Evolutionary conservation across 2,329 filamentous ascomycete genomes (phyloP).

Genomic region (Sporothrix protearum): DNA sequence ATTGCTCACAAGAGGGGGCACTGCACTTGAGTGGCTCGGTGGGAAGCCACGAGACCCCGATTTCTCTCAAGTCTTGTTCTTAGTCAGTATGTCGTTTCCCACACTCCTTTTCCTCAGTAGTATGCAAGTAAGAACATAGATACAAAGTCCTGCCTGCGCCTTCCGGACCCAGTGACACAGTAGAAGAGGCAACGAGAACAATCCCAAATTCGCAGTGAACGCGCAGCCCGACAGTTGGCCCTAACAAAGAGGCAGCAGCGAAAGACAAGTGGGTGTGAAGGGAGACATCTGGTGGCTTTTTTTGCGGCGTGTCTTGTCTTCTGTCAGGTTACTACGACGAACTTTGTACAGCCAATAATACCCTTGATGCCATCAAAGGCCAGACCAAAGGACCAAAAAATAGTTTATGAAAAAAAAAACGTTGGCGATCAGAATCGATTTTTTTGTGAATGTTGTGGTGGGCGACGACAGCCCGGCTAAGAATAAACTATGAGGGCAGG

Average conservation of each 20-base stretch:
- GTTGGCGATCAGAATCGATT: conserved; percentile 1
- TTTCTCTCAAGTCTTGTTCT: background rate
- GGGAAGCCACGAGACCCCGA: conserved; percentile 22
- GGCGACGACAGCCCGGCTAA: conserved; percentile 12
- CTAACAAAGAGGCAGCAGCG: conserved; percentile 1
- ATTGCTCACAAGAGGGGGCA: conserved; percentile 17
- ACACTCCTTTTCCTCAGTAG: background rate
- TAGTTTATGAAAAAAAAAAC: background rate
- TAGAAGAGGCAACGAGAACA: background rate
- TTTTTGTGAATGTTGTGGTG: background rate
- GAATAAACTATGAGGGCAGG: background rate
- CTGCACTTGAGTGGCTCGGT: background rate
- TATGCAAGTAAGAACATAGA: background rate
- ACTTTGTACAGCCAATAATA: background rate
- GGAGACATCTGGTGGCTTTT: background rate
- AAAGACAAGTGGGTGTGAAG: background rate
- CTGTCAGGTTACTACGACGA: too few species aligned
- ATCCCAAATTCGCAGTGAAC: background rate
- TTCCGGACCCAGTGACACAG: conserved; percentile 2
- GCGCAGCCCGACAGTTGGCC: conserved; percentile 4
- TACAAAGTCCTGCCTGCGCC: background rate
- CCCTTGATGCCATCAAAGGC: conserved; percentile 8
- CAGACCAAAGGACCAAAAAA: background rate
- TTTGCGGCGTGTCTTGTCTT: background rate
- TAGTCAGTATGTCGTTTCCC: background rate